Conservation (phyloP, 208 protist genomes). For the Leishmania gerbilli region DNA sequence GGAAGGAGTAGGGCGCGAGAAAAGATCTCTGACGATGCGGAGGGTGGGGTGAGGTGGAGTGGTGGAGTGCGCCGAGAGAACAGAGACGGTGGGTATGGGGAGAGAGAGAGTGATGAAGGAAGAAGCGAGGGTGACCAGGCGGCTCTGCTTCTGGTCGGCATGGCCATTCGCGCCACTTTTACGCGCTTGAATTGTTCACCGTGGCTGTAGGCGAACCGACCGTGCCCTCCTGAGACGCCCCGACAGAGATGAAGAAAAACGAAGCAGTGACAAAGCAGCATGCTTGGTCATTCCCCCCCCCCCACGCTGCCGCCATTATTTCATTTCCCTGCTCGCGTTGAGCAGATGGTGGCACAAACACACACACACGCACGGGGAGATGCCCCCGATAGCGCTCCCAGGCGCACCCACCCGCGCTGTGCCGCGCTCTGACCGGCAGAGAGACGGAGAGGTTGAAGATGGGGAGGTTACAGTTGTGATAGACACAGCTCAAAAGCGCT, state of each 20-base stretch:
- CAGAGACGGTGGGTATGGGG: too few relatives aligned
- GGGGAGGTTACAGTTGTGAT: not conserved
- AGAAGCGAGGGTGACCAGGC: not conserved
- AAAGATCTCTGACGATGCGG: too few relatives aligned
- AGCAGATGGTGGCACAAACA: not conserved
- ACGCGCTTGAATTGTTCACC: not conserved
- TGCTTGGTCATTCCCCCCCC: not conserved
- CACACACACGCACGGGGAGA: not conserved
- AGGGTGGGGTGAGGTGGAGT: not conserved
- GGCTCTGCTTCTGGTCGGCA: not conserved
- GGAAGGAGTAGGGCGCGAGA: too few relatives aligned
- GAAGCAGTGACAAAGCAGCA: not conserved
- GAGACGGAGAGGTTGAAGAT: not conserved
- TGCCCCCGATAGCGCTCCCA: not conserved
- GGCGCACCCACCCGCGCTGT: too few relatives aligned
- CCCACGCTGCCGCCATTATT: too few relatives aligned
- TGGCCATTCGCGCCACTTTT: not conserved
- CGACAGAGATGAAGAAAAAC: not conserved
- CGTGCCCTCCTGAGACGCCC: not conserved
- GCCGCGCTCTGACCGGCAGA: not conserved
- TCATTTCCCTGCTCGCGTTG: too few relatives aligned
- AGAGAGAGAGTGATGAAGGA: not conserved
- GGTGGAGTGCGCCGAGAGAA: not conserved
- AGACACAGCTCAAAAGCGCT: too few relatives aligned
- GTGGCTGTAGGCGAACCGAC: not conserved